phyloP scores from a whole-genome alignment of 164 flowering plant species.

The Dillenia turbinata region DNA sequence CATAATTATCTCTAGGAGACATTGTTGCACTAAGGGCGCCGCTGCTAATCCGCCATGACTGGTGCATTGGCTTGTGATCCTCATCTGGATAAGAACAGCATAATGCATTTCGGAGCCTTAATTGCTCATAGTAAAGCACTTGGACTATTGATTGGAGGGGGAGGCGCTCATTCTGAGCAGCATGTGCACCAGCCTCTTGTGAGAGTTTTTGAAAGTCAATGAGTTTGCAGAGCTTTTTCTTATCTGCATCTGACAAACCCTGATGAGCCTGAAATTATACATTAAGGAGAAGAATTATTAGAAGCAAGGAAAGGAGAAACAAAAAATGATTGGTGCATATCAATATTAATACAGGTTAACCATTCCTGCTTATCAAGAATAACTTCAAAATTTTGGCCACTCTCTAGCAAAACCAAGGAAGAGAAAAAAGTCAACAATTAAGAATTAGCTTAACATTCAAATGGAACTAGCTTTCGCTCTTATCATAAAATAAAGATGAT shows the following conservation, averaged over 20 bases:
- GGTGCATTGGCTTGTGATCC: conserved; percentile 61
- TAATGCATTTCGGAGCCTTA: conserved; percentile 78
- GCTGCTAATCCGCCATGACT: conserved; percentile 82
- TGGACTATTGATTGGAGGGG: conserved; percentile 90
- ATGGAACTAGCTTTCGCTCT: background rate
- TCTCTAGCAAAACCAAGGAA: too few relatives aligned
- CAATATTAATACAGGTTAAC: background rate
- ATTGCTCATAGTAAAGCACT: conserved; percentile 90
- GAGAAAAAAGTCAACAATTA: too few relatives aligned
- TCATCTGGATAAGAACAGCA: conserved; percentile 53
- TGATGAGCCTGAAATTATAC: conserved; percentile 75
- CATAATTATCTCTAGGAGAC: conserved; percentile 93
- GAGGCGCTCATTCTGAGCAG: conserved; percentile 95
- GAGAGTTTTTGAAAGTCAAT: conserved; percentile 95
- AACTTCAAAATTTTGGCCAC: too few relatives aligned
- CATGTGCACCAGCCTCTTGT: conserved; percentile 93
- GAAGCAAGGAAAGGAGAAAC: background rate
- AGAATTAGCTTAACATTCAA: background rate
- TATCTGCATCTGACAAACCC: conserved; percentile 65
- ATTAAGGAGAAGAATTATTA: conserved; percentile 3
- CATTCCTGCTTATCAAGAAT: too few relatives aligned
- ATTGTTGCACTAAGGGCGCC: conserved; percentile 91
- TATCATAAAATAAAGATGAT: background rate
- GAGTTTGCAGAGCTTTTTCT: conserved; percentile 69
- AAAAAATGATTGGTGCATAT: background rate